Conservation (phyloP, 192 early-diverging fungal genomes). For the Coemansia sp. region DNA sequence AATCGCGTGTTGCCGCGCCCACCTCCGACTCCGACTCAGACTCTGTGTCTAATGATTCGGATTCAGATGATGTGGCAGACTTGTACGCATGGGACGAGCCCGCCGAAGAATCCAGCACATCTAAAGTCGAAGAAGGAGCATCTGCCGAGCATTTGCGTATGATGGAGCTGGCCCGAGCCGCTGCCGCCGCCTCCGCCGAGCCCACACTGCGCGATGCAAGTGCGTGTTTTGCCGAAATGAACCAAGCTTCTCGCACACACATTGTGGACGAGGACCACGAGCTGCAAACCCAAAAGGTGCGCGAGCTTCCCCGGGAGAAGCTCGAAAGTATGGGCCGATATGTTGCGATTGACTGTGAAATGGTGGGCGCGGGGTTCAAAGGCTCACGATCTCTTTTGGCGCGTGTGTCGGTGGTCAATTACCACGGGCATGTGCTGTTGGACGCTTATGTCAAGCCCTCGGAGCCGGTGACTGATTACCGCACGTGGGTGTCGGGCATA, state of each 20-base stretch:
- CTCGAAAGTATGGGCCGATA: conserved; percentile 70
- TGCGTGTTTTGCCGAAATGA: conserved; percentile 38
- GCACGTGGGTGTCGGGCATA: conserved; percentile 91
- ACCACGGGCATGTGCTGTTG: conserved; percentile 78
- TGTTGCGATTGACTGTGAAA: conserved; percentile 97
- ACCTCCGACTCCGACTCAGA: background rate
- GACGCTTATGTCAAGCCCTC: conserved; percentile 83
- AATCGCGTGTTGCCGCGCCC: no score
- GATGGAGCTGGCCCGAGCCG: conserved; percentile 33
- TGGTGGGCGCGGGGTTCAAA: conserved; percentile 92
- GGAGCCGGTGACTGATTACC: conserved; percentile 88
- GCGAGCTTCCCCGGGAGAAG: conserved; percentile 22
- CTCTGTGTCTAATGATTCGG: conserved; percentile 5
- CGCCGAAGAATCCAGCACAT: conserved; percentile 2
- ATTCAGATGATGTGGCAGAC: conserved; percentile 36
- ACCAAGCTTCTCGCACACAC: conserved; percentile 16
- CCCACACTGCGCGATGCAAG: conserved; percentile 21
- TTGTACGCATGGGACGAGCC: conserved; percentile 38
- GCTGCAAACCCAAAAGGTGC: conserved; percentile 5
- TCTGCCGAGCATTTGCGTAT: conserved; percentile 22
- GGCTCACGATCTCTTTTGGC: conserved; percentile 85
- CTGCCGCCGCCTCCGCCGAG: conserved; percentile 17
- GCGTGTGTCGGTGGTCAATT: conserved; percentile 92
- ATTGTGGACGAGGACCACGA: background rate
- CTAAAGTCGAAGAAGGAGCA: background rate